These are phyloP conservation scores for Leccinum arenicola DNA, from an alignment of 768 basidiomycete genomes.

Conservation along the genomic window DNA sequence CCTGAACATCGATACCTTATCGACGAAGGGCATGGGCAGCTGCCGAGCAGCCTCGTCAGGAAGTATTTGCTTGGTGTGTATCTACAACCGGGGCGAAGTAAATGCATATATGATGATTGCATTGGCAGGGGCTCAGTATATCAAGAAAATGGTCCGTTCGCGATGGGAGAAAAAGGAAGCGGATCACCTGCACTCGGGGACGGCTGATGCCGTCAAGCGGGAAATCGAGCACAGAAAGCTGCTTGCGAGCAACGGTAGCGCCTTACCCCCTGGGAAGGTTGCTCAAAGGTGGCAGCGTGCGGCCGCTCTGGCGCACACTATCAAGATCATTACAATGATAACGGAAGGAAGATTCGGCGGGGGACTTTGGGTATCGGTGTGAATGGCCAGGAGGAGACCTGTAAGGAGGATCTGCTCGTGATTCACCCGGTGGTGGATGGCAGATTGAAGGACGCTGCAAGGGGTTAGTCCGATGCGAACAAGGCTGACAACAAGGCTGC, in stretches of 20 bases:
- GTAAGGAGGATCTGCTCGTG: slow-evolving; percentile 50
- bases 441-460: slow-evolving; percentile 55
- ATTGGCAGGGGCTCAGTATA: slow-evolving; percentile 63
- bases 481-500: slow-evolving; percentile 96
- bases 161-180: slow-evolving; percentile 25
- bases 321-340: slow-evolving; percentile 55
- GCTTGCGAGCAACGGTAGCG: slow-evolving; percentile 22
- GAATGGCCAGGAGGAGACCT: slow-evolving; percentile 11
- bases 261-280: slow-evolving; percentile 19
- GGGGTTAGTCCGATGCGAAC: slow-evolving; percentile 64
- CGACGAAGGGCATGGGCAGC: slow-evolving; percentile 78
- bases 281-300: slow-evolving; percentile 51
- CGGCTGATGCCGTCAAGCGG: slow-evolving; percentile 43
- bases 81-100: background rate
- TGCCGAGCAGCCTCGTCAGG: slow-evolving; percentile 77
- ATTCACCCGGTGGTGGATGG: slow-evolving; percentile 68
- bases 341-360: slow-evolving; percentile 49
- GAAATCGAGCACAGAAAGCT: slow-evolving; percentile 43
- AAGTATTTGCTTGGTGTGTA: slow-evolving; percentile 75
- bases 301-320: slow-evolving; percentile 52
- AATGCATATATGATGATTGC: slow-evolving; percentile 5
- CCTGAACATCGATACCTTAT: slow-evolving; percentile 68
- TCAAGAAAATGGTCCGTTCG: slow-evolving; percentile 58
- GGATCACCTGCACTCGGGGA: slow-evolving; percentile 41
- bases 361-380: slow-evolving; percentile 26